Conservation (phyloP, 352 stramenopile species). For the Pythium phragmiticola region DNA sequence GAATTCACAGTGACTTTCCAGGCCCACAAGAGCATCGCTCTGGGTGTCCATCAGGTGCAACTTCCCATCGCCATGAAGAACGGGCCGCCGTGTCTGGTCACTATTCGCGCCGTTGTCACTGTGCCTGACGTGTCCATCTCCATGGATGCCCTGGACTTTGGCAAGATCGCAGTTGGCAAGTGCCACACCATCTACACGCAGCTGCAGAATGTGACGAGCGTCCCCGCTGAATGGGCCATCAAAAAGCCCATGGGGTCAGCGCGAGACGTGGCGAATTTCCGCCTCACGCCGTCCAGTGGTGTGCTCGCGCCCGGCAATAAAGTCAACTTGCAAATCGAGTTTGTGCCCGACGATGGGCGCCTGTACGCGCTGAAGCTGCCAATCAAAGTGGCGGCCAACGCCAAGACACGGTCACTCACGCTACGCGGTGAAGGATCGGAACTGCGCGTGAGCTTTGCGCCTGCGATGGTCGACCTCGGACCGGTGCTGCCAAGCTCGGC, state of each 20-base stretch:
- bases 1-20: constrained; percentile 92
- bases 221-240: constrained; percentile 89
- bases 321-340: constrained; percentile 90
- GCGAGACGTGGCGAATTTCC: constrained; percentile 81
- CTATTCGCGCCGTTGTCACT: constrained; percentile 88
- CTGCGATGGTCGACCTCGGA: constrained; percentile 78
- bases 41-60: constrained; percentile 77
- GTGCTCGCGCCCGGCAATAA: constrained; percentile 71
- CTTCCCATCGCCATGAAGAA: constrained; percentile 91
- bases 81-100: constrained; percentile 82
- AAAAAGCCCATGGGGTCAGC: constrained; percentile 87
- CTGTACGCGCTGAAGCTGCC: constrained; percentile 83
- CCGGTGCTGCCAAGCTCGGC: constrained; percentile 82
- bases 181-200: constrained; percentile 89
- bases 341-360: constrained; percentile 80
- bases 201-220: constrained; percentile 88
- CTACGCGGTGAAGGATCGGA: constrained; percentile 81
- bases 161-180: constrained; percentile 85
- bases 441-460: constrained; percentile 78
- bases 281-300: constrained; percentile 69
- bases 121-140: constrained; percentile 89
- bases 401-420: constrained; percentile 73
- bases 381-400: constrained; percentile 83
- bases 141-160: constrained; percentile 88
- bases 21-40: constrained; percentile 78